Evolutionary conservation across 768 basidiomycete genomes (phyloP), one percentile per base, ranked within the genome.

Genomic region (Daedaleopsis sinensis): DNA sequence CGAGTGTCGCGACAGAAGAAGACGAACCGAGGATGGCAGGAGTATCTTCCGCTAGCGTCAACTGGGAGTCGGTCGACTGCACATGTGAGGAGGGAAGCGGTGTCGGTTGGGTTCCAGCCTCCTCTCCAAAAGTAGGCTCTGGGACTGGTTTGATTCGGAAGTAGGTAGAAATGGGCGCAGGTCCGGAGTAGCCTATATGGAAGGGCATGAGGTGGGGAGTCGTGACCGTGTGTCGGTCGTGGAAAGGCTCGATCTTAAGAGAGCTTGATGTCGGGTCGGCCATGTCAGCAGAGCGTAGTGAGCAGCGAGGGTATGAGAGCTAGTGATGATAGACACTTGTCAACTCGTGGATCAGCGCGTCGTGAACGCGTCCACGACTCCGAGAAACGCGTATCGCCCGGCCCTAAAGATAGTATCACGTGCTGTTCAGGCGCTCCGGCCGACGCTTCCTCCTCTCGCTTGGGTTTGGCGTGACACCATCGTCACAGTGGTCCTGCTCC

Each of bases 151-250:
- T 80, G 55, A 87, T 78, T 48, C 80, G 82, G 72, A 94, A 86
- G 72, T 87, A 94, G 6, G 88, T 87, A 4, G 88, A 88, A 18
- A 94, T 77, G 6, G 87, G 85, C 1, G 92, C 91, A 19, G 81
- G 80, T 0, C 93, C 93, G 11, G 81, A 78, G 72, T 92, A 85
- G 13, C 79, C 74, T 50, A 94, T 86, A 66, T 89, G 85, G 64
- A 95, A 94, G 5, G 93, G 93, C 90, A 95, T 92, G 35, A 95
- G 80, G 69, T 87, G 81, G 1, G 90, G 91, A 2, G 74, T 77
- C 50, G 43, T 18, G 2, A n/a, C 7, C 2, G 54, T 16, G 7
- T 52, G 42, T 1, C 24, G 32, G 50, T 35, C 32, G 1, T 55
- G 23, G 1, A 35, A 3, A 13, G 39, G 4, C 11, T 18, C 21